Base-by-base conservation (phyloP, 1,284 basidiomycete genomes). In the Mycena citricolor region DNA sequence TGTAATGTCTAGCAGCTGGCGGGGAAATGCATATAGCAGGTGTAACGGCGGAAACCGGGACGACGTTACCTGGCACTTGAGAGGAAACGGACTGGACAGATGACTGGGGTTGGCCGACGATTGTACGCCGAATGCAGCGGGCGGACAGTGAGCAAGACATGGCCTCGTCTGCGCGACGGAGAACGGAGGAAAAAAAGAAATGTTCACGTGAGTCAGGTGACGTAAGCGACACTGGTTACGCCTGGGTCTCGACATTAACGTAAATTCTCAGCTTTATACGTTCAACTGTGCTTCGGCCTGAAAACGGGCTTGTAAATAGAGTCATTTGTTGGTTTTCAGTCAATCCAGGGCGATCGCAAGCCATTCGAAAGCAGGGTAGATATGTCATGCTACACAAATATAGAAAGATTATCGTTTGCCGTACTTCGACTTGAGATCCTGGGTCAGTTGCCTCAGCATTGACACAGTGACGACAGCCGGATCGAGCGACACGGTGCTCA, bases 381-480 rank as follows among this genome's bases (percentile, higher is more conserved):
- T n/a, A n/a, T n/a, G n/a, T n/a, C n/a, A n/a, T n/a, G n/a, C n/a
- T 20, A 36, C 33, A 36, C 19, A 5, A 36, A 36, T 7, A 13
- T 11, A 8, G 22, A 38, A 45, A 7, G 22, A 32, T 40, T 43
- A 38, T 42, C 44, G 41, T 19, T 39, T 51, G 17, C 58, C 59
- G 52, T 80, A 81, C 57, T 72, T 79, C 57, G 71, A 70, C 54
- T 81, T 76, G 41, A 86, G 62, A 57, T 81, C 75, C 47, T 69
- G 73, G 21, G 83, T 79, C 51, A 86, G 59, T 2, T 79, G 78
- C 37, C 81, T 76, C 32, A 86, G 61, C 84, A 86, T 86, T n/a
- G 78, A 76, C 20, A 78, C 66, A 1, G 83, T 86, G 16, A 86
- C 72, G 13, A 67, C 54, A 5, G 69, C 60, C 33, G 62, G 57